A percentile compares a stretch with the other conserved stretches of the same genome.
These are phyloP conservation scores for Fusarium torulosum DNA, from an alignment of 2,329 filamentous ascomycete genomes.

Conservation along the genomic window DNA sequence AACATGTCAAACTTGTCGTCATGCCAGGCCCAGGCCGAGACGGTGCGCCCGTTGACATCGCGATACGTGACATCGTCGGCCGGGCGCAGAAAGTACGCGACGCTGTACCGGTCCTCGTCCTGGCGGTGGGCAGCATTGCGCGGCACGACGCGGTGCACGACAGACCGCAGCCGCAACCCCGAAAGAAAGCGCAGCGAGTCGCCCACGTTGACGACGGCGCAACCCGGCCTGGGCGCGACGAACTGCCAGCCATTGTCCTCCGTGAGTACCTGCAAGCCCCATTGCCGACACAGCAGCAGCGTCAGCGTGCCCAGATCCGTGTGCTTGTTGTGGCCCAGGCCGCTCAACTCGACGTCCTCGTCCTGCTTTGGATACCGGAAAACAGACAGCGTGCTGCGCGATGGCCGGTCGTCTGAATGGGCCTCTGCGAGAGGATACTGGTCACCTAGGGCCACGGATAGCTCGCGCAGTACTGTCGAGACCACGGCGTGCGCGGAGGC, in stretches of 20 bases:
- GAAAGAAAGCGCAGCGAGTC: constrained; percentile 17
- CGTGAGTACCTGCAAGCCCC: constrained; percentile 14
- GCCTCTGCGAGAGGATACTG: constrained; percentile 14
- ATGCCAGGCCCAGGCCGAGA: constrained; percentile 3
- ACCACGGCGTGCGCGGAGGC: constrained; percentile 7
- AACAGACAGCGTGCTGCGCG: constrained; percentile 11
- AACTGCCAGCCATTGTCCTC: constrained; percentile 6
- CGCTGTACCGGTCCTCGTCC: constrained; percentile 4
- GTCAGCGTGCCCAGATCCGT: constrained; percentile 12
- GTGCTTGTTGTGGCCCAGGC: constrained; percentile 15
- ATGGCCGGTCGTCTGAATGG: constrained; percentile 9
- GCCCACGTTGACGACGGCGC: constrained; percentile 13
- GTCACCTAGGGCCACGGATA: constrained; percentile 7
- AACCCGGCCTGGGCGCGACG: constrained; percentile 6
- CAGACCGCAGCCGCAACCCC: constrained; percentile 3
- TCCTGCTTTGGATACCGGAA: constrained; percentile 11
- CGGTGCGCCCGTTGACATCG: constrained; percentile 9
- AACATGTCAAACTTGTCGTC: constrained; percentile 8
- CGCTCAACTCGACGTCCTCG: constrained; percentile 7
- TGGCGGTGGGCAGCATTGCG: neutral
- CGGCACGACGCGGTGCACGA: constrained; percentile 14
- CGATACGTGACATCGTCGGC: constrained; percentile 6
- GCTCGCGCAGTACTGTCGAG: constrained; percentile 11
- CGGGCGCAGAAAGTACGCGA: constrained; percentile 13
- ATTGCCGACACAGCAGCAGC: constrained; percentile 9